phyloP scores from a whole-genome alignment of 306 rosid species.

The Quercus aquifolioides region DNA sequence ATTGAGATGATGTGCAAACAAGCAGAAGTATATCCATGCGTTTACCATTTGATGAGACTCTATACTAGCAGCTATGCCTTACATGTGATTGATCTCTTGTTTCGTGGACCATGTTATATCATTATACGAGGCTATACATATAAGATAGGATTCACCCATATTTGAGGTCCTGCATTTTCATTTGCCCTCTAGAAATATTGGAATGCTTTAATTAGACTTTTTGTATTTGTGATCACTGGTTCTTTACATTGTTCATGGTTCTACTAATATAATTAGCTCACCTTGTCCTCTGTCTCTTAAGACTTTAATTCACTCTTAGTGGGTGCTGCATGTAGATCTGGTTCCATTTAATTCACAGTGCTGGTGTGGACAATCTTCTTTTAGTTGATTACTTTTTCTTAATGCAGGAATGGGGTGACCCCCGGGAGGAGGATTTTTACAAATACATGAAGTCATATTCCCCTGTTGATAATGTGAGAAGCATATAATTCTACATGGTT shows the following conservation, averaged over 20 bases:
- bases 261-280: not conserved
- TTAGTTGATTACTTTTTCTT: slow-evolving; percentile 17
- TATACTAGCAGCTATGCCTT: not conserved
- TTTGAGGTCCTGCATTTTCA: too few species aligned
- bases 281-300: not conserved
- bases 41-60: not conserved
- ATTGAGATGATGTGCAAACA: not conserved
- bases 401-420: slow-evolving; percentile 98
- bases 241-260: not conserved
- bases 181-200: not conserved
- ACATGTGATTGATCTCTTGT: not conserved
- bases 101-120: not conserved
- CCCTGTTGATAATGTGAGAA: slow-evolving; percentile 85
- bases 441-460: slow-evolving; percentile 95
- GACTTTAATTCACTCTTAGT: not conserved
- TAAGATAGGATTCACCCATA: too few species aligned
- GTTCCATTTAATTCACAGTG: too few species aligned
- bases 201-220: not conserved
- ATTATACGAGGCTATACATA: not conserved
- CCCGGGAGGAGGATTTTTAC: slow-evolving; percentile 83
- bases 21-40: not conserved
- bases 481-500: too few species aligned
- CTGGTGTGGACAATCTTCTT: not conserved
- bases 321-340: too few species aligned
- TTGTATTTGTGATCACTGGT: not conserved